Evolutionary conservation across 140 eudicot species (phyloP).

Genomic region (Bidens hawaiensis): DNA sequence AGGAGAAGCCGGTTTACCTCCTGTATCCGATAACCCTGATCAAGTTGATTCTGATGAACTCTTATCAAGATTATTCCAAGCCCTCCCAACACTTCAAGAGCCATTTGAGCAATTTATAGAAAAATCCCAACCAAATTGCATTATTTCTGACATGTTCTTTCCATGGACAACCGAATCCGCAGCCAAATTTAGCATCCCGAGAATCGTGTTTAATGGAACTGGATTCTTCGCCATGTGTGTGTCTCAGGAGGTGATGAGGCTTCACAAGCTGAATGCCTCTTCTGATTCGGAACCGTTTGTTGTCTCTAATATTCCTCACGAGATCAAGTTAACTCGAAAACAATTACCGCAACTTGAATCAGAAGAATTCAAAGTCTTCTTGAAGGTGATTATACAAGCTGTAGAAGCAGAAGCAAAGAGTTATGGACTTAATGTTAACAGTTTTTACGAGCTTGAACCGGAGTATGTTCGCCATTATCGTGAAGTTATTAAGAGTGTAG

Average conservation of each 20-base stretch:
- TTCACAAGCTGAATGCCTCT: slow-evolving; percentile 19
- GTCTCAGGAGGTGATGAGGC: not conserved
- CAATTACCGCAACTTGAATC: slow-evolving; percentile 21
- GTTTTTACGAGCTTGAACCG: slow-evolving; percentile 42
- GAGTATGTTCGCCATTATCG: slow-evolving; percentile 41
- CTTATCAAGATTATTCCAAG: slow-evolving; percentile 17
- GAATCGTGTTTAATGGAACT: slow-evolving; percentile 49
- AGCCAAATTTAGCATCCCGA: slow-evolving; percentile 43
- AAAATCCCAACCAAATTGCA: slow-evolving; percentile 36
- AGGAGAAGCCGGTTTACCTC: slow-evolving; percentile 33
- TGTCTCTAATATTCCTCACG: slow-evolving; percentile 48
- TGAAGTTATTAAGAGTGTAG: slow-evolving; percentile 34
- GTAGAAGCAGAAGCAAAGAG: slow-evolving; percentile 26
- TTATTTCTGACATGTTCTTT: slow-evolving; percentile 52
- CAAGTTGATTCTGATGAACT: slow-evolving; percentile 1
- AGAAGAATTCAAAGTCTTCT: not conserved
- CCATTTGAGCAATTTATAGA: slow-evolving; percentile 43
- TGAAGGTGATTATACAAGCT: slow-evolving; percentile 9
- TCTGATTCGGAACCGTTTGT: slow-evolving; percentile 32
- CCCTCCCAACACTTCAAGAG: slow-evolving; percentile 30
- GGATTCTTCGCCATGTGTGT: slow-evolving; percentile 35
- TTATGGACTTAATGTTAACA: slow-evolving; percentile 39
- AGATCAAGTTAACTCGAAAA: slow-evolving; percentile 20
- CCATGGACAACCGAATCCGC: slow-evolving; percentile 55
- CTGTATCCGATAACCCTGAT: slow-evolving; percentile 33